phyloP scores from a whole-genome alignment of 768 basidiomycete genomes.

The Tylopilus plumbeoviolaceoides region DNA sequence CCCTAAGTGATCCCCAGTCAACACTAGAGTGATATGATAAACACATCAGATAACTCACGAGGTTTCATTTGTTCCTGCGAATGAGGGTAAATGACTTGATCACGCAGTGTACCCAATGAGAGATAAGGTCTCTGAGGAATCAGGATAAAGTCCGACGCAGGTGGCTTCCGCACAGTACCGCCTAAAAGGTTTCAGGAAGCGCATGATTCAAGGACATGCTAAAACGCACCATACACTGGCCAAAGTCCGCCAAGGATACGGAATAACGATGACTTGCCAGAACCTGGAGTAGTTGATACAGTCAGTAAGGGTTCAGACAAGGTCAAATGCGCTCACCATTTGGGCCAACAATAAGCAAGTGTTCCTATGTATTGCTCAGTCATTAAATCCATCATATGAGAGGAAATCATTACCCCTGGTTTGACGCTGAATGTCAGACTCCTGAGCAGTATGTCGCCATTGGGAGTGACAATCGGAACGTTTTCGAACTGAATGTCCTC shows the following conservation, averaged over 20 bases:
- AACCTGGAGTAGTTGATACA: conserved; percentile 41
- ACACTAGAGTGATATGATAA: not conserved
- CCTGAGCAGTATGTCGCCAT: conserved; percentile 86
- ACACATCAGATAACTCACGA: conserved; percentile 42
- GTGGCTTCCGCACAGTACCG: conserved; percentile 86
- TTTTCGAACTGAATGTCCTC: conserved; percentile 90
- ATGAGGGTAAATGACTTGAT: conserved; percentile 96
- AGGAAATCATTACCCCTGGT: conserved; percentile 55
- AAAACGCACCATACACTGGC: conserved; percentile 57
- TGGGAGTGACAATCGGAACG: conserved; percentile 95
- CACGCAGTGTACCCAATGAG: conserved; percentile 88
- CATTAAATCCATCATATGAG: not conserved
- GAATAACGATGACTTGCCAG: conserved; percentile 89
- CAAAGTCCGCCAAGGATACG: conserved; percentile 96
- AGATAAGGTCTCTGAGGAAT: conserved; percentile 97
- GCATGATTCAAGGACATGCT: not conserved
- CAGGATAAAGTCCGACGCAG: conserved; percentile 83
- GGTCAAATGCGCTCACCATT: conserved; percentile 55
- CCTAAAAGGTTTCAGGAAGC: conserved; percentile 27
- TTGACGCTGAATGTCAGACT: conserved; percentile 86
- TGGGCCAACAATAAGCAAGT: conserved; percentile 89
- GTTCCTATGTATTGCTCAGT: conserved; percentile 52
- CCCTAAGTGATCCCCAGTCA: conserved; percentile 37
- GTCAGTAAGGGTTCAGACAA: not conserved
- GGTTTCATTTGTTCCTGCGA: conserved; percentile 73